Evolutionary conservation across 1,284 basidiomycete species (phyloP).

Genomic region (Ustilago tritici): DNA sequence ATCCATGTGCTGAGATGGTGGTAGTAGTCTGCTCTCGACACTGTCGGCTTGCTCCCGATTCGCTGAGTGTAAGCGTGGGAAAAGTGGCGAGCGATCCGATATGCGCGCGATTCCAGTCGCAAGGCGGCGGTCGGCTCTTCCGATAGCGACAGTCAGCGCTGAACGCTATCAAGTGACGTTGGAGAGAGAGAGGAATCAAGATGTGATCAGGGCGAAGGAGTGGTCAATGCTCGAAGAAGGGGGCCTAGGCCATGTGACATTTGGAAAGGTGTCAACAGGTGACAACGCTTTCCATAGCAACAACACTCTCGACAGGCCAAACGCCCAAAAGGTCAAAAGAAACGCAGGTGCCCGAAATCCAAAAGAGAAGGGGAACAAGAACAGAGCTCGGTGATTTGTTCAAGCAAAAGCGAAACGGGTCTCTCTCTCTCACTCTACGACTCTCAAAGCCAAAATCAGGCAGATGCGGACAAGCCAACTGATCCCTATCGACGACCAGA

Average conservation of each 20-base stretch:
- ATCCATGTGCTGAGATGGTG: not conserved
- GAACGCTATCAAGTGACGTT: too few relatives aligned
- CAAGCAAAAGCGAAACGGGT: not conserved
- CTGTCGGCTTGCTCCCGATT: not conserved
- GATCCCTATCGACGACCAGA: not conserved
- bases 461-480: conserved; percentile 31
- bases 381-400: not conserved
- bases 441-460: conserved; percentile 16
- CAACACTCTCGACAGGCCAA: not conserved
- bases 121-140: not conserved
- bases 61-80: not conserved
- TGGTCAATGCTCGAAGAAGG: too few relatives aligned
- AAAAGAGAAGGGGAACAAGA: not conserved
- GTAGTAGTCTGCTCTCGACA: not conserved
- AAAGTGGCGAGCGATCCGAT: not conserved
- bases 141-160: not conserved
- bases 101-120: not conserved
- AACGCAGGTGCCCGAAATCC: not conserved
- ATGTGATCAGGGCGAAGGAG: too few relatives aligned
- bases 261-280: too few relatives aligned
- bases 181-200: too few relatives aligned
- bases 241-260: too few relatives aligned
- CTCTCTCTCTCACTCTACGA: not conserved
- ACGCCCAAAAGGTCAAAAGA: not conserved
- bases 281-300: not conserved